Conservation (phyloP, 495 filamentous ascomycete genomes). For the Aspergillus conjunctus region DNA sequence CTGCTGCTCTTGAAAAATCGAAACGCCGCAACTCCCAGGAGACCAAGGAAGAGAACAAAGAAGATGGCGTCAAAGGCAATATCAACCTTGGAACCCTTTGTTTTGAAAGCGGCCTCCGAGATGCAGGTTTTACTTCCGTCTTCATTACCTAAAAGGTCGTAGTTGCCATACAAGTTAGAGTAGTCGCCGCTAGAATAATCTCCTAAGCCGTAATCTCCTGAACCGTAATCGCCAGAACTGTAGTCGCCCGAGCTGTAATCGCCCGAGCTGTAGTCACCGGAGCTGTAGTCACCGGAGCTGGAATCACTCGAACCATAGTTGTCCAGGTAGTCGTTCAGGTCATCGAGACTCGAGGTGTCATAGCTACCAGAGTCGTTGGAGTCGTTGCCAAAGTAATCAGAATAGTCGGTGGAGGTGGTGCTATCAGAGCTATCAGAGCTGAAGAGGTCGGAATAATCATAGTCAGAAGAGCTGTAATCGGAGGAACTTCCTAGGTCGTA, state of each 20-base stretch:
- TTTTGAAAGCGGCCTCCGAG: constrained; percentile 12
- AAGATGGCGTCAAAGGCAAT: constrained; percentile 25
- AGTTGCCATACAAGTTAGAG: neutral
- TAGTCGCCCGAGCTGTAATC: constrained; percentile 4
- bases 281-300: neutral
- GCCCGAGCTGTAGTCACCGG: neutral
- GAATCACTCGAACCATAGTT: constrained; percentile 1
- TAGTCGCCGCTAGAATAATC: neutral
- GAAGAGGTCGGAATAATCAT: neutral
- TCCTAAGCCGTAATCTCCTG: neutral
- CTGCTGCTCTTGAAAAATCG: constrained; percentile 13
- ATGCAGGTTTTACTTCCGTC: constrained; percentile 6
- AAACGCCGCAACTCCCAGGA: neutral
- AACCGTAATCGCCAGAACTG: constrained; percentile 1
- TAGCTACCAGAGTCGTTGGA: too few relatives aligned
- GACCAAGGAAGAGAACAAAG: constrained; percentile 16
- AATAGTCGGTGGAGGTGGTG: neutral
- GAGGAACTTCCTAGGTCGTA: neutral
- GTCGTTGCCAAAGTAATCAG: too few relatives aligned
- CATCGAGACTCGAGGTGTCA: neutral
- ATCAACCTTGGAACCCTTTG: neutral
- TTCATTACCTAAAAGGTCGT: neutral
- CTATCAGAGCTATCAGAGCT: neutral
- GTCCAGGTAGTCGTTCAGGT: constrained; percentile 7
- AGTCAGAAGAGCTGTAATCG: neutral